Percentiles rank a stretch among this genome's conserved stretches.
Conservation (phyloP, 192 early-diverging fungal species). For the Coemansia sp. region DNA sequence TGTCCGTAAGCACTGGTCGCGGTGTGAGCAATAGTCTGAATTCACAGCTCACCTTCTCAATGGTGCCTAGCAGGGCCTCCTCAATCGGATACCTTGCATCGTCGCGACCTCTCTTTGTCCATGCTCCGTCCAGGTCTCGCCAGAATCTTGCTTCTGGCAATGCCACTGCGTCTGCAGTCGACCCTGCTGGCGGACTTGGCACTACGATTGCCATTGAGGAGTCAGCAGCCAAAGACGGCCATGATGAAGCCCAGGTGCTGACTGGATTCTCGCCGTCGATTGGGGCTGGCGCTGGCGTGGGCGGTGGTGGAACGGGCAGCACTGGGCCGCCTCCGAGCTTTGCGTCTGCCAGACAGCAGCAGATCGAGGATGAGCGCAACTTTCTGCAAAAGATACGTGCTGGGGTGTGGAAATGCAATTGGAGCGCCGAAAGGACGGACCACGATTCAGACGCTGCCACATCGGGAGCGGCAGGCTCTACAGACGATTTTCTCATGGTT, state of each 20-base stretch:
- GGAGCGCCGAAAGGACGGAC: conserved; percentile 11
- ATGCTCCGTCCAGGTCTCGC: not conserved
- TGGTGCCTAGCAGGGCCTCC: conserved; percentile 61
- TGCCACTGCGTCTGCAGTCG: not conserved
- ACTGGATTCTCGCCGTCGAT: conserved; percentile 15
- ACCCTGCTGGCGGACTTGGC: not conserved
- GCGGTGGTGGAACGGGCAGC: not conserved
- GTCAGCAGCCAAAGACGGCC: not conserved
- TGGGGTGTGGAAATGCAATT: conserved; percentile 44
- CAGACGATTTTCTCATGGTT: conserved; percentile 40
- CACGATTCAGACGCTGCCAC: not conserved
- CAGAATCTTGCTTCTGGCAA: not conserved
- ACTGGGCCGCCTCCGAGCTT: conserved; percentile 3
- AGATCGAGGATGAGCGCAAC: conserved; percentile 28
- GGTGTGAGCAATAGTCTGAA: conserved; percentile 70
- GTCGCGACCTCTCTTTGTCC: conserved; percentile 62
- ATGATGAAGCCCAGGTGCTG: not conserved
- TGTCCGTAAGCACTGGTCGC: conserved; percentile 61
- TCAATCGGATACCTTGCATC: conserved; percentile 85
- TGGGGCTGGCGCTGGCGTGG: conserved; percentile 7
- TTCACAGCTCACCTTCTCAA: conserved; percentile 65
- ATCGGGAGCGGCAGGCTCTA: not conserved
- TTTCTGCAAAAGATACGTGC: conserved; percentile 38
- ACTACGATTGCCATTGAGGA: not conserved
- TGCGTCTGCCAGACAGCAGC: conserved; percentile 15